phyloP scores from a whole-genome alignment of 495 filamentous ascomycete species.

The Talaromyces ruber region DNA sequence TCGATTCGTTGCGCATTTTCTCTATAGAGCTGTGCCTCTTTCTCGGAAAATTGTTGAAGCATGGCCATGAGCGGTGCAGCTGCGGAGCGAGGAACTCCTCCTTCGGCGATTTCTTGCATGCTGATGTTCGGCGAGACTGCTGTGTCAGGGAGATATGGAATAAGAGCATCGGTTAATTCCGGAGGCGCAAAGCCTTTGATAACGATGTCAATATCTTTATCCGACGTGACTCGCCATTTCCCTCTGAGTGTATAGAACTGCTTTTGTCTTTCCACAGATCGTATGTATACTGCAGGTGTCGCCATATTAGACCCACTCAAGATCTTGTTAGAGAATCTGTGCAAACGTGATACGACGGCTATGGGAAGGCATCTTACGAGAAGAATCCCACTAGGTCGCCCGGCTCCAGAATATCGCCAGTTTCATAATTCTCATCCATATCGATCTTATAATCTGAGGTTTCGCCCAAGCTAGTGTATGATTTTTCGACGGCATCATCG shows the following conservation, averaged over 20 bases:
- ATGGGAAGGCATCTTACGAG: constrained; percentile 24
- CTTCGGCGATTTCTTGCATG: constrained; percentile 30
- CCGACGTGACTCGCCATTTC: constrained; percentile 55
- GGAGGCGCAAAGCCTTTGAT: constrained; percentile 54
- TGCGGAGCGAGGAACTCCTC: constrained; percentile 31
- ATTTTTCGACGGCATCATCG: constrained; percentile 18
- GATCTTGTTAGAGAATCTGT: not conserved
- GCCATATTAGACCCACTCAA: constrained; percentile 29
- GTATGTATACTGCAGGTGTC: constrained; percentile 61
- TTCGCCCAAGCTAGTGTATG: constrained; percentile 21
- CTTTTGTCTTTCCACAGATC: constrained; percentile 46
- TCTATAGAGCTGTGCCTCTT: constrained; percentile 28
- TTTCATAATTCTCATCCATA: constrained; percentile 30
- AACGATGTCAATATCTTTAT: constrained; percentile 45
- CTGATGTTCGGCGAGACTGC: constrained; percentile 31
- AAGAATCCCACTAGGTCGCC: constrained; percentile 67
- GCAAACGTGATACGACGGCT: not conserved
- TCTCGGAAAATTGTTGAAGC: constrained; percentile 22
- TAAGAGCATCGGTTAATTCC: constrained; percentile 47
- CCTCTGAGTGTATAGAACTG: constrained; percentile 71
- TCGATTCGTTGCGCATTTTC: constrained; percentile 43
- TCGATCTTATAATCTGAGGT: constrained; percentile 20
- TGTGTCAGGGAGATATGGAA: constrained; percentile 51
- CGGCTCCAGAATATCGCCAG: constrained; percentile 39
- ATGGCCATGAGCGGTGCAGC: constrained; percentile 25